phyloP scores from a whole-genome alignment of 108 stramenopile species.

The Skeletonema menzelii region DNA sequence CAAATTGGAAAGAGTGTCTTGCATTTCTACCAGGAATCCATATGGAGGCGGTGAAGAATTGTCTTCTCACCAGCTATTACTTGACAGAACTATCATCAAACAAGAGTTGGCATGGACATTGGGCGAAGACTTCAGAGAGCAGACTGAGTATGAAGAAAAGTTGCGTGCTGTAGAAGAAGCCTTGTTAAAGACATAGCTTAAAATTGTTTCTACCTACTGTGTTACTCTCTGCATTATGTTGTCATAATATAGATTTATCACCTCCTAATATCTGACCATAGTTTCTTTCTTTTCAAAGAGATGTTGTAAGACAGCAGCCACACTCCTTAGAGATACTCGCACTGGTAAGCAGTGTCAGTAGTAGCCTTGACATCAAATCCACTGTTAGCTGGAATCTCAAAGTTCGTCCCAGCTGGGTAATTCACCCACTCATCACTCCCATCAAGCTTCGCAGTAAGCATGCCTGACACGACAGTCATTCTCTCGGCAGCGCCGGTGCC shows the following conservation, averaged over 20 bases:
- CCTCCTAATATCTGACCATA: too few species aligned
- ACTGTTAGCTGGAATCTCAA: constrained; percentile 35
- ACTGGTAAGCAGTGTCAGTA: constrained; percentile 35
- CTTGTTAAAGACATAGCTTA: not conserved
- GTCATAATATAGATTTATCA: not conserved
- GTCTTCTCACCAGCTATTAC: not conserved
- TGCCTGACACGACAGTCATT: constrained; percentile 49
- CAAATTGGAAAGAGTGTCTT: constrained; percentile 69
- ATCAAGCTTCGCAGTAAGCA: constrained; percentile 42
- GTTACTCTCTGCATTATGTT: not conserved
- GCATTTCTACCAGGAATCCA: constrained; percentile 7
- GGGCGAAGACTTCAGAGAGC: constrained; percentile 56
- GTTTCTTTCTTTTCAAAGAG: not conserved
- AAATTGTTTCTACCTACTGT: not conserved
- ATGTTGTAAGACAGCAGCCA: not conserved
- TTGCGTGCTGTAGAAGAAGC: constrained; percentile 52
- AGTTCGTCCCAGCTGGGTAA: constrained; percentile 46
- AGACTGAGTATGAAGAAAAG: constrained; percentile 49
- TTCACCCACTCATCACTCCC: constrained; percentile 45
- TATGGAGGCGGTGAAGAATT: not conserved
- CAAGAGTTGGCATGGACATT: constrained; percentile 72
- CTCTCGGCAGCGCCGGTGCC: constrained; percentile 44
- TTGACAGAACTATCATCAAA: constrained; percentile 33
- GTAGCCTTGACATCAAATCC: constrained; percentile 49
- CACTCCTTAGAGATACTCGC: constrained; percentile 18